Conservation (phyloP, 2,329 filamentous ascomycete species). For the Emergomyces orientalis region DNA sequence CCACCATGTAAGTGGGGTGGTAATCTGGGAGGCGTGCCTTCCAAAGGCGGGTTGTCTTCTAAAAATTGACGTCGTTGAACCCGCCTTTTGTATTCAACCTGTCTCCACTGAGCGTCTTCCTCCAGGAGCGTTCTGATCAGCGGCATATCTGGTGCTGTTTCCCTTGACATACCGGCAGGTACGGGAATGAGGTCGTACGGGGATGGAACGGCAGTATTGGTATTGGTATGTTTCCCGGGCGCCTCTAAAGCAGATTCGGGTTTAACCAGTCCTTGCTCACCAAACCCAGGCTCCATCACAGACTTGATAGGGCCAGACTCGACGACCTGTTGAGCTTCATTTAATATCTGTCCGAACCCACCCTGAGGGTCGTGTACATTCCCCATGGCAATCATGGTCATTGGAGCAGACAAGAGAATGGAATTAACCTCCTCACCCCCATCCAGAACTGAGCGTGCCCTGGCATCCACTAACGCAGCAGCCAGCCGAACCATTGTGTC, state of each 20-base stretch:
- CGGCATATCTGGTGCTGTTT: constrained; percentile 6
- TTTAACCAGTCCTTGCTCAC: background rate
- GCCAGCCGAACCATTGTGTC: constrained; percentile 37
- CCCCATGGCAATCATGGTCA: constrained; percentile 30
- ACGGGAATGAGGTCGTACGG: constrained; percentile 3
- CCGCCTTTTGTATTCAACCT: background rate
- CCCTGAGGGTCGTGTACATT: constrained; percentile 30
- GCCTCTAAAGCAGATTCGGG: background rate
- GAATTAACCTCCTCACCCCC: constrained; percentile 24
- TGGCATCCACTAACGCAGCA: constrained; percentile 30
- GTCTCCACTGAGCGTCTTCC: constrained; percentile 11
- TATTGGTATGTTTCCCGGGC: background rate
- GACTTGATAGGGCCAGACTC: background rate
- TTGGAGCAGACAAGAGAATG: constrained; percentile 26
- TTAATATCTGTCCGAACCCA: constrained; percentile 3
- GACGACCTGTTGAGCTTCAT: constrained; percentile 1
- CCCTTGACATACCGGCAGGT: background rate
- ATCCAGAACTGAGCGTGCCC: constrained; percentile 27
- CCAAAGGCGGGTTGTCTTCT: background rate
- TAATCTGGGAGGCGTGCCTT: background rate
- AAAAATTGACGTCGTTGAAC: background rate
- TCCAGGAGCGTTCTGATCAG: constrained; percentile 9
- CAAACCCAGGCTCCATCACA: background rate
- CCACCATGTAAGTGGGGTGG: background rate
- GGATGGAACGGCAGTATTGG: background rate